Conservation (phyloP, 2,329 filamentous ascomycete genomes). For the Fusarium chuoi region DNA sequence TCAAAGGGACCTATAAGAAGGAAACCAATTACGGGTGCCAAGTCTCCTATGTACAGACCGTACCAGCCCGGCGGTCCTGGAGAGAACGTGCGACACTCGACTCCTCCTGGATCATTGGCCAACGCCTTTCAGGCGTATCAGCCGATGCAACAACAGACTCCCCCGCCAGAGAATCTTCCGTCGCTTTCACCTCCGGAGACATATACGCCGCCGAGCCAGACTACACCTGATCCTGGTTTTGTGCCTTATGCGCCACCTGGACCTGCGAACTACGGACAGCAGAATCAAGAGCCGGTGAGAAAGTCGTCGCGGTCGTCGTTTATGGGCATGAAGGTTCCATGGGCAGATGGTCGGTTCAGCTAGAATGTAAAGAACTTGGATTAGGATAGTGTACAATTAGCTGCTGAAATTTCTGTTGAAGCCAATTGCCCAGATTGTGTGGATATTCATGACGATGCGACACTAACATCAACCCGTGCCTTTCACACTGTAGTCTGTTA, state of each 20-base stretch:
- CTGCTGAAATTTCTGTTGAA: background rate
- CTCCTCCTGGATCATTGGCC: background rate
- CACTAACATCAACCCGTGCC: background rate
- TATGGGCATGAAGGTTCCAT: slow-evolving; percentile 31
- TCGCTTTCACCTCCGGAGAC: background rate
- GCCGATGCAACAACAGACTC: slow-evolving; percentile 1
- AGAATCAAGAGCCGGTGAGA: background rate
- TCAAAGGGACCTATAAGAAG: slow-evolving; percentile 13
- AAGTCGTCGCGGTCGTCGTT: slow-evolving; percentile 20
- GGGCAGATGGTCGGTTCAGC: slow-evolving; percentile 12
- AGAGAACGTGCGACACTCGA: background rate
- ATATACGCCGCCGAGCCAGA: background rate
- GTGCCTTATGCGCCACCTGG: background rate
- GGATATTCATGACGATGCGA: background rate
- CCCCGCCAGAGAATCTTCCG: background rate
- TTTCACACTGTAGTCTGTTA: background rate
- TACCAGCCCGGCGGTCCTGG: slow-evolving; percentile 1
- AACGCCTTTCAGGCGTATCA: slow-evolving; percentile 19
- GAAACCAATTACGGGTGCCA: slow-evolving; percentile 13
- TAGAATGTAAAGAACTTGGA: background rate
- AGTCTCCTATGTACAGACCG: slow-evolving; percentile 9
- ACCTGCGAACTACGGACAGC: background rate
- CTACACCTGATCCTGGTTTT: background rate
- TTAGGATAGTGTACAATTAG: background rate
- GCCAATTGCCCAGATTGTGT: background rate